These are phyloP conservation scores for Hordeum marinum DNA, from an alignment of 176 grass and related monocot genomes.

Conservation along the genomic window DNA sequence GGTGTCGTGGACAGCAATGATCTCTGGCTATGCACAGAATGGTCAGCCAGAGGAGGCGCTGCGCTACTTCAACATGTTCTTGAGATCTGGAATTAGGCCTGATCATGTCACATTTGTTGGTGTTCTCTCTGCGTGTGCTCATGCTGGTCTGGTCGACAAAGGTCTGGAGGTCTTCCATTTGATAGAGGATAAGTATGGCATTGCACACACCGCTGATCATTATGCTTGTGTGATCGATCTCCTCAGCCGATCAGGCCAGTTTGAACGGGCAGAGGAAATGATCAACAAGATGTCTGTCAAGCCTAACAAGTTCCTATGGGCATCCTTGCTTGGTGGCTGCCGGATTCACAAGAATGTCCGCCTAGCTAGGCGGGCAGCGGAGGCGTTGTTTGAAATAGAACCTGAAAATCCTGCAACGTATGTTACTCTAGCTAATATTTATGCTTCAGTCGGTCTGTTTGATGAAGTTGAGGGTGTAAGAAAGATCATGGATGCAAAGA, in stretches of 20 bases:
- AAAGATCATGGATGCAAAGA: slow-evolving; percentile 50
- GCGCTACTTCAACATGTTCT: slow-evolving; percentile 51
- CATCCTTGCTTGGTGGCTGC: slow-evolving; percentile 72
- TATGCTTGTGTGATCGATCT: slow-evolving; percentile 86
- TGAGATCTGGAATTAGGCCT: slow-evolving; percentile 48
- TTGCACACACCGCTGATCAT: slow-evolving; percentile 62
- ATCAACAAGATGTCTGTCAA: slow-evolving; percentile 54
- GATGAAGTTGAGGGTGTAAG: slow-evolving; percentile 61
- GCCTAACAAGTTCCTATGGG: slow-evolving; percentile 83
- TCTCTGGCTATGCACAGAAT: slow-evolving; percentile 71
- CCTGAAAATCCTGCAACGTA: slow-evolving; percentile 80
- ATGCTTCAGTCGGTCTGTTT: slow-evolving; percentile 51
- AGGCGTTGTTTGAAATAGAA: slow-evolving; percentile 75
- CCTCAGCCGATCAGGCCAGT: slow-evolving; percentile 52
- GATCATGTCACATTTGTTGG: slow-evolving; percentile 73
- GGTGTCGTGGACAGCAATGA: slow-evolving; percentile 67
- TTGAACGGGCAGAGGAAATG: slow-evolving; percentile 61
- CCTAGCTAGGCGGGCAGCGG: slow-evolving; percentile 46
- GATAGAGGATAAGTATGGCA: slow-evolving; percentile 48
- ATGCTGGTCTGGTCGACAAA: slow-evolving; percentile 74
- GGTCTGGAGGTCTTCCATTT: slow-evolving; percentile 58
- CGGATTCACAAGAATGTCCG: slow-evolving; percentile 64
- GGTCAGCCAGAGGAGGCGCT: slow-evolving; percentile 64
- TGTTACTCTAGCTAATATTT: slow-evolving; percentile 79
- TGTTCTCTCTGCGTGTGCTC: slow-evolving; percentile 67